phyloP scores from a whole-genome alignment of 108 stramenopile species.

The Pseudonitzschia multiseries region DNA sequence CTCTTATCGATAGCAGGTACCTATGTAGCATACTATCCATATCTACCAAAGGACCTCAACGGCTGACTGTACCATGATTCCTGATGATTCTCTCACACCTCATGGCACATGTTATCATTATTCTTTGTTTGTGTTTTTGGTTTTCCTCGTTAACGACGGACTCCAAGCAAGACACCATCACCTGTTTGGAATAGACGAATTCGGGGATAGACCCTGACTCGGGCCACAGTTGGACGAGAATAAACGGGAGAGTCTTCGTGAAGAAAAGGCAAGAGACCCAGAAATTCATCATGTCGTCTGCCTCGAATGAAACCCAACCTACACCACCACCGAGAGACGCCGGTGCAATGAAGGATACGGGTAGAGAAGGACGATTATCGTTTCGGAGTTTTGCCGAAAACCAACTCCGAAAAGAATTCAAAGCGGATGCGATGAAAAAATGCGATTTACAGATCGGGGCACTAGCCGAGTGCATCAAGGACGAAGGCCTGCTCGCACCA shows the following conservation, averaged over 20 bases:
- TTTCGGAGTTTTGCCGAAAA: slow-evolving; percentile 74
- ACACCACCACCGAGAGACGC: slow-evolving; percentile 2
- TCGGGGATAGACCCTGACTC: too few species aligned
- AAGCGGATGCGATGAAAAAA: slow-evolving; percentile 72
- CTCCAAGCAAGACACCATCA: too few species aligned
- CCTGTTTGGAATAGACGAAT: too few species aligned
- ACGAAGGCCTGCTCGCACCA: slow-evolving; percentile 79
- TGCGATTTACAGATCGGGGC: slow-evolving; percentile 67
- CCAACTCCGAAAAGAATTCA: slow-evolving; percentile 81
- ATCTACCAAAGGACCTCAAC: too few species aligned
- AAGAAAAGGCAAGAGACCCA: background rate
- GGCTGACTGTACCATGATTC: too few species aligned
- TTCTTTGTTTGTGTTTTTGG: too few species aligned
- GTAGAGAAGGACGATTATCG: slow-evolving; percentile 29
- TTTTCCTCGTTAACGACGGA: too few species aligned
- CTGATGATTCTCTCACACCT: too few species aligned
- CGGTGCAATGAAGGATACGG: slow-evolving; percentile 29
- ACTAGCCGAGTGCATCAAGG: slow-evolving; percentile 83
- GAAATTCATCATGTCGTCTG: background rate
- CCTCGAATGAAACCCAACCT: background rate
- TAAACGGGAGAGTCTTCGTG: background rate
- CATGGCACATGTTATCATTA: too few species aligned
- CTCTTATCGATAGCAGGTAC: too few species aligned
- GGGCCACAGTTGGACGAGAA: too few species aligned
- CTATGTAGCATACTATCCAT: too few species aligned